Percentiles rank a stretch among this genome's conserved stretches.
Conservation (phyloP, 768 basidiomycete genomes). For the Chalciporus piperatus region DNA sequence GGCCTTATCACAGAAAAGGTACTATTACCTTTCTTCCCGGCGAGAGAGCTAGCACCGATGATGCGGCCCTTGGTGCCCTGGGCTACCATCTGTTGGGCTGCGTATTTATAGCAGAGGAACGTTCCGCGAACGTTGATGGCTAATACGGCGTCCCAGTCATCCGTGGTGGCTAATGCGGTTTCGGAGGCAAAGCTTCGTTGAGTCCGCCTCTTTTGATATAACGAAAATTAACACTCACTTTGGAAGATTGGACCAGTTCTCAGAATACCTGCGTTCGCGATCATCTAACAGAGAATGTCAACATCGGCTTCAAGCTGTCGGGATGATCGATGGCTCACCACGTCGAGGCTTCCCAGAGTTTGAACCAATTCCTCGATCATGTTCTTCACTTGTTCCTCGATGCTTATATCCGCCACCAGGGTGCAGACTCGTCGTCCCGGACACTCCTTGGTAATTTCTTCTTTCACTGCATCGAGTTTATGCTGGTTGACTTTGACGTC, state of each 20-base stretch:
- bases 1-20: too few relatives aligned
- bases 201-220: too few relatives aligned
- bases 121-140: slow-evolving; percentile 40
- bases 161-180: slow-evolving; percentile 27
- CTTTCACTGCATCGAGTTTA: slow-evolving; percentile 11
- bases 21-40: slow-evolving; percentile 30
- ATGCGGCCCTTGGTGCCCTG: slow-evolving; percentile 43
- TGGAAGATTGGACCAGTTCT: slow-evolving; percentile 7
- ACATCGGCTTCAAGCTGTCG: not conserved
- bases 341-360: slow-evolving; percentile 31
- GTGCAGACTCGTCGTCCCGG: slow-evolving; percentile 10
- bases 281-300: slow-evolving; percentile 14
- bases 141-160: slow-evolving; percentile 33
- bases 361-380: slow-evolving; percentile 27
- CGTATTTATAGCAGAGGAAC: slow-evolving; percentile 42
- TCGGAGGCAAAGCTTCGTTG: not conserved
- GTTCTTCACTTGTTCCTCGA: slow-evolving; percentile 30
- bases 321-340: slow-evolving; percentile 22
- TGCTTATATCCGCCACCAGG: slow-evolving; percentile 25
- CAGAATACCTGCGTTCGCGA: slow-evolving; percentile 19
- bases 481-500: slow-evolving; percentile 27
- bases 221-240: slow-evolving; percentile 1
- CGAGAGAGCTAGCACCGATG: slow-evolving; percentile 37
- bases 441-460: slow-evolving; percentile 12
- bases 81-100: slow-evolving; percentile 42